These are phyloP conservation scores for Fragilariopsis cylindrus DNA, from an alignment of 108 stramenopile genomes.

Conservation along the genomic window DNA sequence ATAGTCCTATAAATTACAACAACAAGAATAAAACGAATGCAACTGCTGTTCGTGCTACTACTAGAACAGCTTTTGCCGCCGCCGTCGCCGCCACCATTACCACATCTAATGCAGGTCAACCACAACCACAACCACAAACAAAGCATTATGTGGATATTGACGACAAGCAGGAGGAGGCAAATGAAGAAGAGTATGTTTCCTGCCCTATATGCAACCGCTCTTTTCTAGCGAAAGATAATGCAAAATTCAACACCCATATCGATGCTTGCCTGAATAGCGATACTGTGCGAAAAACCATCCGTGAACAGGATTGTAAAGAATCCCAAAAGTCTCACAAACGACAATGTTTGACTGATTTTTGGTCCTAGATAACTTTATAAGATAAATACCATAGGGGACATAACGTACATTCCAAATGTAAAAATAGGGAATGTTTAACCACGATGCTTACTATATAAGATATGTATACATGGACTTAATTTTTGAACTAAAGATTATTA, in stretches of 20 bases:
- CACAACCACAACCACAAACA: slow-evolving; percentile 1
- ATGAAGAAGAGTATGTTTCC: slow-evolving; percentile 16
- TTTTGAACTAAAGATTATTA: too few species aligned
- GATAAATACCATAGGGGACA: background rate
- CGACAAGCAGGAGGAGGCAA: background rate
- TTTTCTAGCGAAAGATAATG: slow-evolving; percentile 47
- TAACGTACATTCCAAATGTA: too few species aligned
- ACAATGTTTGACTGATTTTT: slow-evolving; percentile 53
- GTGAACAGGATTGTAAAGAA: slow-evolving; percentile 30
- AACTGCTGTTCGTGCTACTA: too few species aligned
- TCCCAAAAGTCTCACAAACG: slow-evolving; percentile 27
- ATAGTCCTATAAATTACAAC: too few species aligned
- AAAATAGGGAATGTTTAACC: too few species aligned
- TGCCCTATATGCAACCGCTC: slow-evolving; percentile 52
- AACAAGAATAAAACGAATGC: too few species aligned
- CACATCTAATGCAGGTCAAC: background rate
- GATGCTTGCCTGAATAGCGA: slow-evolving; percentile 64
- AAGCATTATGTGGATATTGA: background rate
- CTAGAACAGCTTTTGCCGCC: too few species aligned
- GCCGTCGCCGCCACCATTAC: background rate
- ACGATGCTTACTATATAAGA: too few species aligned
- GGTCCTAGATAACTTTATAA: slow-evolving; percentile 2
- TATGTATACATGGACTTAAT: too few species aligned
- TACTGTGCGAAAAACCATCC: slow-evolving; percentile 47
- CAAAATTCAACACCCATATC: slow-evolving; percentile 60